Percentiles rank a stretch among this genome's conserved stretches.
Evolutionary conservation across 2,329 filamentous ascomycete species (phyloP).

Genomic region (Aspergillus flavus): DNA sequence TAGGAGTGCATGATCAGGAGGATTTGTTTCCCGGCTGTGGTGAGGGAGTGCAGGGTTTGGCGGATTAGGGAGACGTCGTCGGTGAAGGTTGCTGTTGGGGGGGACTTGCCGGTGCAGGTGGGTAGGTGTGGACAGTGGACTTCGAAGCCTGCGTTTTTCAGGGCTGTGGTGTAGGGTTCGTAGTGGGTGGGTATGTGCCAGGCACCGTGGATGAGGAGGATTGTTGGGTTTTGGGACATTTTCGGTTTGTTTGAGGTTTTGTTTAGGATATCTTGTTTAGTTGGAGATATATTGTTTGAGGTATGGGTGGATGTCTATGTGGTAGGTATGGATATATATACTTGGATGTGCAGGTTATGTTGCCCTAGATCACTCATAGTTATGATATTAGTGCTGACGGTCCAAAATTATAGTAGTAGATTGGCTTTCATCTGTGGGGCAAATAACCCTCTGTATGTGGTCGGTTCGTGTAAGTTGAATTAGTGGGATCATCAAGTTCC

Average conservation of each 20-base stretch:
- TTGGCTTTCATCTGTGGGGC: background rate
- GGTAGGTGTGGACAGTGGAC: background rate
- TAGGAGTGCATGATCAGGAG: constrained; percentile 3
- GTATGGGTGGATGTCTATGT: background rate
- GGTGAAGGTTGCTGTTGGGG: background rate
- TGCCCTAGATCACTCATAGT: no score
- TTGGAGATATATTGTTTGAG: background rate
- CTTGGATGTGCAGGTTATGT: background rate
- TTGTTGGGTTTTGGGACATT: constrained; percentile 4
- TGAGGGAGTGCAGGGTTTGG: background rate
- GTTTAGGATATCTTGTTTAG: background rate
- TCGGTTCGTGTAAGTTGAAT: background rate
- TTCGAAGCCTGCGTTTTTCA: background rate
- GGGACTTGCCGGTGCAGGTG: background rate
- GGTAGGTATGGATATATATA: background rate
- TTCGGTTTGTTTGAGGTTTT: background rate
- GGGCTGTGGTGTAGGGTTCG: background rate
- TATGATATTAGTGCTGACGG: background rate
- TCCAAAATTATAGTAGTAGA: no score
- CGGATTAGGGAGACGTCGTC: background rate
- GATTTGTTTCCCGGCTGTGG: background rate
- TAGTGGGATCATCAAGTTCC: background rate
- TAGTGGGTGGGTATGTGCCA: background rate
- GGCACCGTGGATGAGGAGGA: constrained; percentile 2
- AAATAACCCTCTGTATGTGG: background rate